Evolutionary conservation across 2,329 filamentous ascomycete species (phyloP), one percentile per base, ranked within the genome.

Genomic region (Talaromyces funiculosus): DNA sequence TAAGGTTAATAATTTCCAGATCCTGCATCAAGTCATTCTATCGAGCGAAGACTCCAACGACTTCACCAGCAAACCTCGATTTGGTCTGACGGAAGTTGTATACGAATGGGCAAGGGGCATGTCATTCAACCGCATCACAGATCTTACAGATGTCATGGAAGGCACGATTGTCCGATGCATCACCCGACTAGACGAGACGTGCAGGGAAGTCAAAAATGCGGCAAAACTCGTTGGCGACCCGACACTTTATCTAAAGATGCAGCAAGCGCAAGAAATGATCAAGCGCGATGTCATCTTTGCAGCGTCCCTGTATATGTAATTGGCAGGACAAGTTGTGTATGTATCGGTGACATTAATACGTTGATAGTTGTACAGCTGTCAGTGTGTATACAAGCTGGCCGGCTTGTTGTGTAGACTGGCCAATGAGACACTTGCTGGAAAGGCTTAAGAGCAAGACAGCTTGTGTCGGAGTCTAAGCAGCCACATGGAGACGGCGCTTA

Each of bases 91-190:
- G 72, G 94, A 99, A 75, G 94, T 99, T 0, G 95, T 99, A 35
- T 97, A 97, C 73, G 94, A 99, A 75, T 99, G 94, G 94, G 94
- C 94, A 9, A 82, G 91, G 54, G 94, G 94, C 26, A 97, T 97
- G 91, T 93, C 90, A 57, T 99, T 99, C 82, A 96, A 95, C 77
- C 93, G 94, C 65, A 99, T 99, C 67, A 97, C 93, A 0, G 90
- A 93, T 66, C 78, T 99, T 71, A 99, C 94, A 7, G 93, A 97
- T 73, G 92, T 99, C 61, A 86, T 97, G 69, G 94, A 99, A 75
- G 94, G 94, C 1, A 97, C 94, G 0, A 97, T 99, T 77, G 94
- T 99, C 53, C 82, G 94, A 57, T 93, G 94, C 2, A 97, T 99
- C 67, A 96, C 92, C 43, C 81, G 94, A 26, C 80, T 99, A 61